These are phyloP conservation scores for Nitzschia sp. DNA, from an alignment of 108 stramenopile species.

Conservation along the genomic window DNA sequence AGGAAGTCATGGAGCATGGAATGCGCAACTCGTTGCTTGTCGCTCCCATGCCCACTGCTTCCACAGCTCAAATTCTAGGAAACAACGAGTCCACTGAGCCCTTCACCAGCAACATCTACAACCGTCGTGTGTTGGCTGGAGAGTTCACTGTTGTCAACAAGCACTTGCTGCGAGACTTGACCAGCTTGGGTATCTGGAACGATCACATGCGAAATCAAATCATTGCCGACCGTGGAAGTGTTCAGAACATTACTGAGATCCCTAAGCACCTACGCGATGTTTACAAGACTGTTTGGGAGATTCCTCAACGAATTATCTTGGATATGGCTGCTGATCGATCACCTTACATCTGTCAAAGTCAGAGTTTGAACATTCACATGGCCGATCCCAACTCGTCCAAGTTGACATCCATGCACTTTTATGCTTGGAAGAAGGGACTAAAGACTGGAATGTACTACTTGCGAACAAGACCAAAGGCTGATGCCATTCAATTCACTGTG, in stretches of 20 bases:
- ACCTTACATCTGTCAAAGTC: slow-evolving; percentile 98
- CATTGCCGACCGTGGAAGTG: slow-evolving; percentile 96
- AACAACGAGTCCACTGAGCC: slow-evolving; percentile 99
- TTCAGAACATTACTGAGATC: slow-evolving; percentile 90
- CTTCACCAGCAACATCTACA: slow-evolving; percentile 99
- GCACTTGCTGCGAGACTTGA: slow-evolving; percentile 95
- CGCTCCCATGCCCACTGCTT: slow-evolving; percentile 99
- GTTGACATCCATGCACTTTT: slow-evolving; percentile 97
- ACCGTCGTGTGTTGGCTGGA: slow-evolving; percentile 97
- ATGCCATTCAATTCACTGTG: slow-evolving; percentile 98
- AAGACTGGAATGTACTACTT: slow-evolving; percentile 99
- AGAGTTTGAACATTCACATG: slow-evolving; percentile 98
- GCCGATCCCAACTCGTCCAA: slow-evolving; percentile 93
- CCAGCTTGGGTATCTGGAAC: slow-evolving; percentile 94
- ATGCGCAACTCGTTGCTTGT: slow-evolving; percentile 97
- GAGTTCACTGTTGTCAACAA: slow-evolving; percentile 99
- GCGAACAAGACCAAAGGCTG: slow-evolving; percentile 97
- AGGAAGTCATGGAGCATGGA: slow-evolving; percentile 84
- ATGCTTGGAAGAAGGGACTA: slow-evolving; percentile 97
- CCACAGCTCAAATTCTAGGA: slow-evolving; percentile 99
- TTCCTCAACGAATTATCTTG: slow-evolving; percentile 90
- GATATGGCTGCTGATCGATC: slow-evolving; percentile 99
- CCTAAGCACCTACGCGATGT: slow-evolving; percentile 91
- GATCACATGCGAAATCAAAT: slow-evolving; percentile 92
- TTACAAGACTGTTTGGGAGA: slow-evolving; percentile 99